A percentile compares a stretch with the other conserved stretches of the same genome.
Conservation (phyloP, 1,284 basidiomycete species). For the Hemileia vastatrix region DNA sequence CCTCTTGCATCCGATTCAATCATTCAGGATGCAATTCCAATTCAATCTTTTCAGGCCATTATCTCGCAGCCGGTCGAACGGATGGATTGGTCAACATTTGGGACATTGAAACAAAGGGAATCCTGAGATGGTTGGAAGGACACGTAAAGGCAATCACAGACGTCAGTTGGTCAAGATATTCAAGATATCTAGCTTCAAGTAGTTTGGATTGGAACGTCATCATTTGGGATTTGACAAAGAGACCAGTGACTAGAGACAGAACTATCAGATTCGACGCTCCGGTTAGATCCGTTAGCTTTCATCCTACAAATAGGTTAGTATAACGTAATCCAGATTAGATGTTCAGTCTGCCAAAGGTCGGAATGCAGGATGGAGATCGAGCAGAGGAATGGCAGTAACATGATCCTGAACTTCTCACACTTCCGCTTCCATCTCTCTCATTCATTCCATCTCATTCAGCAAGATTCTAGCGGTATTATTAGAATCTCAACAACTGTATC, state of each 20-base stretch:
- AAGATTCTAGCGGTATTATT: too few species aligned
- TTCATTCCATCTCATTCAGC: too few species aligned
- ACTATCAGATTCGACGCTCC: conserved; percentile 86
- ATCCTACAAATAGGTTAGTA: conserved; percentile 86
- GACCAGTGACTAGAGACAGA: conserved; percentile 51
- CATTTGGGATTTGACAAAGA: conserved; percentile 91
- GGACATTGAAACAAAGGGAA: conserved; percentile 78
- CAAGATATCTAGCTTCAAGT: conserved; percentile 77
- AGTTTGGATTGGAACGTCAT: conserved; percentile 89
- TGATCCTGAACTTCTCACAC: too few species aligned
- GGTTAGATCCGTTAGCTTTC: conserved; percentile 69
- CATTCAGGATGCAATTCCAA: too few species aligned
- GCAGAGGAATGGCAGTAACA: too few species aligned
- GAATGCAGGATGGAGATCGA: too few species aligned
- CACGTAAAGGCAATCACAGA: conserved; percentile 75
- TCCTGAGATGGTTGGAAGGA: conserved; percentile 70
- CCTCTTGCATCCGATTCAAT: too few species aligned
- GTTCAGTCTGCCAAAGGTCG: too few species aligned
- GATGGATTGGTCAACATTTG: conserved; percentile 80
- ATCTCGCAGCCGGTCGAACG: conserved; percentile 69
- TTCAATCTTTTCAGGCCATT: conserved; percentile 64
- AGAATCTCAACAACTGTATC: too few species aligned
- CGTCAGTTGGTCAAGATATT: conserved; percentile 80
- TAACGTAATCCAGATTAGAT: too few species aligned
- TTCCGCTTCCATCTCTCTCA: too few species aligned